phyloP scores from a whole-genome alignment of 441 rosid species.

The Geranium incanum region DNA sequence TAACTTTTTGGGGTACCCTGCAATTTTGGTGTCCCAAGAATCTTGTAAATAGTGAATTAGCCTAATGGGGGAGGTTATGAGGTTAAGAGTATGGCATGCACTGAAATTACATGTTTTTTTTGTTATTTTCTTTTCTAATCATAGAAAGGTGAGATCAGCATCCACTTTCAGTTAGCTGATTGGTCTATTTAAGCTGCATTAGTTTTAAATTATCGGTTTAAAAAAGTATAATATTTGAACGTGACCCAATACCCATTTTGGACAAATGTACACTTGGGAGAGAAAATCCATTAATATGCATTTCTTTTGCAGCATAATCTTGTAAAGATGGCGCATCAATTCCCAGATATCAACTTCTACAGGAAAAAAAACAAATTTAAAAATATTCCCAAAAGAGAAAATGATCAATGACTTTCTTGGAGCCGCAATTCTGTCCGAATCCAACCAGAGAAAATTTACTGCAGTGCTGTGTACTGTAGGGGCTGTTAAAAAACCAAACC shows the following conservation, averaged over 20 bases:
- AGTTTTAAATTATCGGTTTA: not conserved
- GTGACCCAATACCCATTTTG: not conserved
- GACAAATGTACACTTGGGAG: not conserved
- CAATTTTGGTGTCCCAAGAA: not conserved
- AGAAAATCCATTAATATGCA: not conserved
- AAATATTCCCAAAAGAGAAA: not conserved
- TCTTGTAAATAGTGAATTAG: not conserved
- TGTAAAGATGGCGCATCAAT: not conserved
- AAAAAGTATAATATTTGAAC: not conserved
- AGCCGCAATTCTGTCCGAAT: not conserved
- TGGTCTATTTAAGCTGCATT: not conserved
- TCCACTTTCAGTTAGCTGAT: not conserved
- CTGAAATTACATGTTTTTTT: not conserved
- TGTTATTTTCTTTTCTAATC: not conserved
- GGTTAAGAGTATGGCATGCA: not conserved
- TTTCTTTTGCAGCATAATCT: not conserved
- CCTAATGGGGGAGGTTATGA: not conserved
- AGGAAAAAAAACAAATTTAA: not conserved
- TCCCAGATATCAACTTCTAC: not conserved
- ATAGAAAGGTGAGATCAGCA: slow-evolving; percentile 5
- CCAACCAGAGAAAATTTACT: not conserved
- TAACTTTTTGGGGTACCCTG: slow-evolving; percentile 9
- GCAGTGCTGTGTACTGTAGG: not conserved
- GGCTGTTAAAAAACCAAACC: too few species aligned
- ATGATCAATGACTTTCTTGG: not conserved